These are phyloP conservation scores for Colletotrichum lindemuthianum DNA, from an alignment of 2,329 filamentous ascomycete species.

Conservation along the genomic window DNA sequence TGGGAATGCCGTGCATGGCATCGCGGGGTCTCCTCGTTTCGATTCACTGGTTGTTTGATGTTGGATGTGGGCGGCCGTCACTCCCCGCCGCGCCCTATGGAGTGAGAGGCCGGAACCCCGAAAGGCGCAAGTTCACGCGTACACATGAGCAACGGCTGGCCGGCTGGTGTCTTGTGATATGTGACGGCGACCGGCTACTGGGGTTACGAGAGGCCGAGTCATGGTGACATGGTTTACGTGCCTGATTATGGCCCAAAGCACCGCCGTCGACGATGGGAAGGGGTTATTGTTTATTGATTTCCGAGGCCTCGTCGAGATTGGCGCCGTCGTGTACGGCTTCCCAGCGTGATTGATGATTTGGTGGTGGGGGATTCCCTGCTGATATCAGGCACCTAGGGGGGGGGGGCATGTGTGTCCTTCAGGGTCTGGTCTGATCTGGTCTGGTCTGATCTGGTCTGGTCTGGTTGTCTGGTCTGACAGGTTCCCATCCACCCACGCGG, in stretches of 20 bases:
- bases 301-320: not conserved
- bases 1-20: conserved; percentile 15
- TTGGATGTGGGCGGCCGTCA: not conserved
- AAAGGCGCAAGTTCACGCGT: too few relatives aligned
- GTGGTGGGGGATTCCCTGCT: conserved; percentile 5
- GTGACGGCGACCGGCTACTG: not conserved
- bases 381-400: not conserved
- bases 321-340: not conserved
- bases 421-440: conserved; percentile 25
- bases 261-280: not conserved
- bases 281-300: not conserved
- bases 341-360: not conserved
- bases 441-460: not conserved
- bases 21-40: not conserved
- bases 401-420: conserved; percentile 1
- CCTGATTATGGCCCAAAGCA: conserved; percentile 28
- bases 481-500: conserved; percentile 21
- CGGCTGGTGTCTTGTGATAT: conserved; percentile 1
- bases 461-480: not conserved
- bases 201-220: conserved; percentile 19
- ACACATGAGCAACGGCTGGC: too few relatives aligned
- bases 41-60: not conserved
- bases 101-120: too few relatives aligned
- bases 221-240: conserved; percentile 17
- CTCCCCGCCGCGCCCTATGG: not conserved